Evolutionary conservation across 164 flowering plant species (phyloP).

Genomic region (Buxus sempervirens): DNA sequence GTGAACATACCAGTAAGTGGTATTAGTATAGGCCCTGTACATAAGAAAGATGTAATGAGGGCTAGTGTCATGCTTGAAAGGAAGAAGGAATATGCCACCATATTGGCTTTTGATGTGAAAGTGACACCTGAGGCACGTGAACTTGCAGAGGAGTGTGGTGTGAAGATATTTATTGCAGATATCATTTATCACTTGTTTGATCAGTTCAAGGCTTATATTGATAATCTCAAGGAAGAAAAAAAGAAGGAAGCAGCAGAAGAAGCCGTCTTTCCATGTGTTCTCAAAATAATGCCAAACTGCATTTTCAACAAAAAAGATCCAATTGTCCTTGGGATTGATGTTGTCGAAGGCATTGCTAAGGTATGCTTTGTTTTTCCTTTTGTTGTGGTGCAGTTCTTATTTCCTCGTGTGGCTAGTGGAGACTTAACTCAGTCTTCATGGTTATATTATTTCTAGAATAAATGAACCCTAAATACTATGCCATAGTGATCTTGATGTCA

Average conservation of each 20-base stretch:
- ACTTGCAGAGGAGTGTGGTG: conserved; percentile 89
- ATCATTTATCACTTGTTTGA: conserved; percentile 95
- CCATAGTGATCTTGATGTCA: not conserved
- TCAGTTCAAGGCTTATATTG: conserved; percentile 91
- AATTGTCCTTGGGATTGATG: conserved; percentile 90
- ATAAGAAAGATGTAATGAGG: conserved; percentile 94
- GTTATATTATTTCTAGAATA: no score
- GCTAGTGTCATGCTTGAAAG: conserved; percentile 98
- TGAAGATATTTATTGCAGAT: conserved; percentile 87
- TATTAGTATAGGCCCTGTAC: conserved; percentile 94
- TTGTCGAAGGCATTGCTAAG: conserved; percentile 84
- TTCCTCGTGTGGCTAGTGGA: not conserved
- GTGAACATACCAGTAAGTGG: conserved; percentile 94
- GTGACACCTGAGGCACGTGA: conserved; percentile 96
- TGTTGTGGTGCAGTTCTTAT: not conserved
- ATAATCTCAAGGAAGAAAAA: conserved; percentile 88
- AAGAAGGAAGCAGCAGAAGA: conserved; percentile 91
- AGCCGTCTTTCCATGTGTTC: conserved; percentile 97
- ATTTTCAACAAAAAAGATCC: conserved; percentile 96
- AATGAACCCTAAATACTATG: no score
- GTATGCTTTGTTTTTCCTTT: conserved; percentile 27
- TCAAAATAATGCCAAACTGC: conserved; percentile 77
- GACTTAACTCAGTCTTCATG: not conserved
- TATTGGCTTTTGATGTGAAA: conserved; percentile 96
- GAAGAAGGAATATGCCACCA: conserved; percentile 91